A percentile compares a stretch with the other conserved stretches of the same genome.
Conservation (phyloP, 1,284 basidiomycete genomes). For the Leccinum fallax region DNA sequence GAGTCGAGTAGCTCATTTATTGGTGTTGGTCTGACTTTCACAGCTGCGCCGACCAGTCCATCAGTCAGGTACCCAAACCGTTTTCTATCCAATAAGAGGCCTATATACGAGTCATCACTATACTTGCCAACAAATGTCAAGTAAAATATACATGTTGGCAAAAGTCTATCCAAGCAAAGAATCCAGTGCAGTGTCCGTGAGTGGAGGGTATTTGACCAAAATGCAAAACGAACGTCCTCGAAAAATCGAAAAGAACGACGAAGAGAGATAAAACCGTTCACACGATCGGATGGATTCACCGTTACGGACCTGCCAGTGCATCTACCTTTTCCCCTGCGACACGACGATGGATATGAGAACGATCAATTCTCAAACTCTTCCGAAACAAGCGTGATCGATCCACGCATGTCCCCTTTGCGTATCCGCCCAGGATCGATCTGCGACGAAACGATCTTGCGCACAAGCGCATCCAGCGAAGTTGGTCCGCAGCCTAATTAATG, state of each 20-base stretch:
- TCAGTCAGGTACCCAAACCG: too few species aligned
- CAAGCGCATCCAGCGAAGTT: conserved; percentile 67
- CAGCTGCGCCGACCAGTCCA: too few species aligned
- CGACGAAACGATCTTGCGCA: conserved; percentile 67
- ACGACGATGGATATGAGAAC: neutral
- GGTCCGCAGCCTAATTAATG: conserved; percentile 67
- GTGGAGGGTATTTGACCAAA: neutral
- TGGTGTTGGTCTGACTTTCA: too few species aligned
- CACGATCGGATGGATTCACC: neutral
- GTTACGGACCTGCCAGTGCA: neutral
- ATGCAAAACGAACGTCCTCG: conserved; percentile 19
- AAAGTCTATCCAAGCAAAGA: neutral
- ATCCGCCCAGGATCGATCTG: conserved; percentile 63
- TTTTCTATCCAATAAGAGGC: too few species aligned
- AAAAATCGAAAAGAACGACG: neutral
- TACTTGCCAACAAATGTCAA: neutral
- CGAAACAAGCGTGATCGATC: conserved; percentile 61
- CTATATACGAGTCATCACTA: neutral
- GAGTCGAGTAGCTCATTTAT: too few species aligned
- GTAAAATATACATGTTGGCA: neutral
- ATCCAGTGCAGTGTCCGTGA: neutral
- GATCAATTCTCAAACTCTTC: conserved; percentile 71
- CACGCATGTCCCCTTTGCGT: conserved; percentile 61
- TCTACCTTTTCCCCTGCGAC: neutral
- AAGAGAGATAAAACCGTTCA: neutral